Percentiles rank a stretch among this genome's conserved stretches.
These are phyloP conservation scores for Umbelopsis vinacea DNA, from an alignment of 192 early-diverging fungal species.

Conservation along the genomic window DNA sequence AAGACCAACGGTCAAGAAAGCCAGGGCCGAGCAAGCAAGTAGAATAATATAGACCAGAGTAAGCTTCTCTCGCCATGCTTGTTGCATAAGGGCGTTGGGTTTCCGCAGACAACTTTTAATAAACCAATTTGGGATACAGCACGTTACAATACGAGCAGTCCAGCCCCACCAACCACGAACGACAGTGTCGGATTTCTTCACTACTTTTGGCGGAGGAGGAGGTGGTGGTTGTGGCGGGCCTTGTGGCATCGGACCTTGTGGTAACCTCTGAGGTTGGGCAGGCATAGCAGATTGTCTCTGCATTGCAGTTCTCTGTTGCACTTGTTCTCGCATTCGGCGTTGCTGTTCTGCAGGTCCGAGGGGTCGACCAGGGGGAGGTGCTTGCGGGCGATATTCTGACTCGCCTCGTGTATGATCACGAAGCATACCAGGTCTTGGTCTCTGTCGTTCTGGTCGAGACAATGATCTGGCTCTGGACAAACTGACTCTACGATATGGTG, in stretches of 20 bases:
- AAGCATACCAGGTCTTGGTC: constrained; percentile 52
- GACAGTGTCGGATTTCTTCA: constrained; percentile 33
- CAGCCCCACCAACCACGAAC: constrained; percentile 46
- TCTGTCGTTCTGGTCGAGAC: constrained; percentile 54
- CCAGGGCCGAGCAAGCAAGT: constrained; percentile 37
- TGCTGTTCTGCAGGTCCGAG: constrained; percentile 23
- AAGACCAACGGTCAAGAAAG: constrained; percentile 54
- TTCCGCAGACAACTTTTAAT: constrained; percentile 46
- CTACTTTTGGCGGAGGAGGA: neutral
- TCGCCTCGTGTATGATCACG: constrained; percentile 41
- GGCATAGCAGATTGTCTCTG: neutral
- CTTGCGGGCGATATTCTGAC: constrained; percentile 27
- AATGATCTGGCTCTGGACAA: constrained; percentile 46
- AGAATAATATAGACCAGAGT: constrained; percentile 44
- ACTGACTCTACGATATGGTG: constrained; percentile 31
- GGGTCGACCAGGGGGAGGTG: constrained; percentile 32
- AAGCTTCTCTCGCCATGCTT: constrained; percentile 64
- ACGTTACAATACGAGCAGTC: constrained; percentile 47
- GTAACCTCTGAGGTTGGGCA: neutral
- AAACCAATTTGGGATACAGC: constrained; percentile 50
- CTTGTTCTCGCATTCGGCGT: constrained; percentile 28
- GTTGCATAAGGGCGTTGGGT: constrained; percentile 45
- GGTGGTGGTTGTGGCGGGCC: neutral
- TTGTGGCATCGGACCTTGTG: neutral
- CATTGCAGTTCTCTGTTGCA: constrained; percentile 25